Percentiles rank a stretch among this genome's conserved stretches.
Evolutionary conservation across 73 alveolate genomes (phyloP).

Genomic region (Paramecium primaurelia): DNA sequence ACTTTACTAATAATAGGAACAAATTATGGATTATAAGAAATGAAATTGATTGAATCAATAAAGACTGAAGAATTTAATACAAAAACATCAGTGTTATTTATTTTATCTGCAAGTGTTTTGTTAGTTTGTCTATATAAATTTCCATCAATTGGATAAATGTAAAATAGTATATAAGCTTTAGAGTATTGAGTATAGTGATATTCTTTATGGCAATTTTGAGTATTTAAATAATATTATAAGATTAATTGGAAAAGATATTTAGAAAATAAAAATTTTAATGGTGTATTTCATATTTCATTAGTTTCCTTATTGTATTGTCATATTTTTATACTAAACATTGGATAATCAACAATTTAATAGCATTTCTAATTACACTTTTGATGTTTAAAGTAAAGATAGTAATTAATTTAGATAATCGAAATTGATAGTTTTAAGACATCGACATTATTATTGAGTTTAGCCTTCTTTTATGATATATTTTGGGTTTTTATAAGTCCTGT

Average conservation of each 20-base stretch:
- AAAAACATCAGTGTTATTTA: not conserved
- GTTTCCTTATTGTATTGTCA: conserved; percentile 3
- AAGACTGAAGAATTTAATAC: not conserved
- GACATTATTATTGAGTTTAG: conserved; percentile 71
- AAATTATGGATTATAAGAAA: conserved; percentile 24
- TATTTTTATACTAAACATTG: conserved; percentile 77
- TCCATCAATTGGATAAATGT: conserved; percentile 22
- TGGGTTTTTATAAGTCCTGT: conserved; percentile 76
- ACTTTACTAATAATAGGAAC: not conserved
- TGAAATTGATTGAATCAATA: not conserved
- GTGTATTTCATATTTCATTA: not conserved
- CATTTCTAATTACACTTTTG: conserved; percentile 76
- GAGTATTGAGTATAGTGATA: not conserved
- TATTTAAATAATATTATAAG: not conserved
- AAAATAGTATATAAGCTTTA: not conserved
- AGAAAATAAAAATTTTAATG: too few species aligned
- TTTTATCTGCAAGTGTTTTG: not conserved
- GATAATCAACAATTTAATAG: conserved; percentile 83
- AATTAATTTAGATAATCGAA: conserved; percentile 60
- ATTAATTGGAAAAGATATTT: not conserved
- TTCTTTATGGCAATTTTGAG: not conserved
- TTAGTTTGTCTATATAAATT: not conserved
- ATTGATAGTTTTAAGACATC: conserved; percentile 89
- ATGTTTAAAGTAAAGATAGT: conserved; percentile 65
- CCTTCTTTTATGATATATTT: conserved; percentile 93